phyloP scores from a whole-genome alignment of 306 rosid species.

The Glycine soja region DNA sequence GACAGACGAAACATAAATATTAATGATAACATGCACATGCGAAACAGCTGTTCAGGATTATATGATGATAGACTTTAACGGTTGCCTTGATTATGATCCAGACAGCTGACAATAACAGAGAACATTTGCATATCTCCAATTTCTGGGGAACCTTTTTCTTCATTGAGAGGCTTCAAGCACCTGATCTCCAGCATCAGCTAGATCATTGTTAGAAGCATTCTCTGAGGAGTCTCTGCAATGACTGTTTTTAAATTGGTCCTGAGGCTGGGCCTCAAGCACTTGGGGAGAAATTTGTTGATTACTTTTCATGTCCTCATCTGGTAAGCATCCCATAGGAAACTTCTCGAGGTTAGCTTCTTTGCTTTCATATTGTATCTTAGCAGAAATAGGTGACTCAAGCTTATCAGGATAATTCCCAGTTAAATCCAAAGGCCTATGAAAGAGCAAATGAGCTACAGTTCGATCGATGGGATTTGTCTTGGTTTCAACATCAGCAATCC shows the following conservation, averaged over 20 bases:
- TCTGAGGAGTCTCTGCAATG: conserved; percentile 62
- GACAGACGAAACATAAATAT: conserved; percentile 29
- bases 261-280: conserved; percentile 48
- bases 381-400: conserved; percentile 56
- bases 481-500: conserved; percentile 63
- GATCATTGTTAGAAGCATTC: conserved; percentile 50
- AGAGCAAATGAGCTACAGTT: conserved; percentile 86
- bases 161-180: conserved; percentile 62
- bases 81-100: conserved; percentile 47
- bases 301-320: conserved; percentile 48
- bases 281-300: conserved; percentile 47
- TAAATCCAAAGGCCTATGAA: conserved; percentile 65
- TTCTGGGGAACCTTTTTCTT: conserved; percentile 30
- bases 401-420: conserved; percentile 54
- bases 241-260: conserved; percentile 49
- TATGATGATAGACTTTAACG: conserved; percentile 6
- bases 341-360: conserved; percentile 43
- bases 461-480: conserved; percentile 86
- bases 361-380: conserved; percentile 49
- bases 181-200: conserved; percentile 37
- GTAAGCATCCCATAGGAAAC: conserved; percentile 43
- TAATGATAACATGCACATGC: neutral
- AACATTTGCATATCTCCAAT: conserved; percentile 49
- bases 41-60: conserved; percentile 30
- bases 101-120: conserved; percentile 56